Evolutionary conservation across 305 asterid genomes (phyloP).

Genomic region (Nicotiana rustica): DNA sequence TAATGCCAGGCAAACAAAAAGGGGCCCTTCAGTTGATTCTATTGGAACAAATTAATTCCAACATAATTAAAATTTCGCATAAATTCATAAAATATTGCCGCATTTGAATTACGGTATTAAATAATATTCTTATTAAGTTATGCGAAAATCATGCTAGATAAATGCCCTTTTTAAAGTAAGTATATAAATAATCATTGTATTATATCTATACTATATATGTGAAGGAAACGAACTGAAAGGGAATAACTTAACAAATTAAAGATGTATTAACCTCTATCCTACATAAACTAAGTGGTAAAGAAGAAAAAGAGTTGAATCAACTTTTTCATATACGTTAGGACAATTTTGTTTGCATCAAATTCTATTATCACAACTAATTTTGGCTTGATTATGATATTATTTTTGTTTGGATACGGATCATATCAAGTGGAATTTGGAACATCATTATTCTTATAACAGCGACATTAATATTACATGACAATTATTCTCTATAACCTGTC

Average conservation of each 20-base stretch:
- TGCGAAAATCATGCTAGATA: neutral
- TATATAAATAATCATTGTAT: no score
- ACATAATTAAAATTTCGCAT: no score
- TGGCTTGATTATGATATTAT: constrained; percentile 33
- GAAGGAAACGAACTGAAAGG: no score
- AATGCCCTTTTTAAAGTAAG: neutral
- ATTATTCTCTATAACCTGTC: neutral
- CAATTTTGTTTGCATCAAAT: constrained; percentile 34
- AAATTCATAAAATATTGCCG: no score
- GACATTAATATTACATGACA: constrained; percentile 9
- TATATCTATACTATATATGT: no score
- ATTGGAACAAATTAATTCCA: neutral
- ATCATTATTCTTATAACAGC: neutral
- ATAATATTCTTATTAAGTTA: neutral
- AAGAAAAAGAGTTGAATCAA: constrained; percentile 34
- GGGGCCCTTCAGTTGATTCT: neutral
- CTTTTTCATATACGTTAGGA: constrained; percentile 36
- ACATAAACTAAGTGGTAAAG: constrained; percentile 11
- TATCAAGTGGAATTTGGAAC: constrained; percentile 34
- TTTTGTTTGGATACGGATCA: constrained; percentile 39
- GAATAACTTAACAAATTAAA: constrained; percentile 31
- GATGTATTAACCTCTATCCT: constrained; percentile 35
- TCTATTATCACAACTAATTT: constrained; percentile 18
- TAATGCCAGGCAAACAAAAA: constrained; percentile 36
- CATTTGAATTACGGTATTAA: no score